A percentile compares a stretch with the other conserved stretches of the same genome.
phyloP scores from a whole-genome alignment of 768 basidiomycete genomes.

The Cantharellus cinnabarinus region DNA sequence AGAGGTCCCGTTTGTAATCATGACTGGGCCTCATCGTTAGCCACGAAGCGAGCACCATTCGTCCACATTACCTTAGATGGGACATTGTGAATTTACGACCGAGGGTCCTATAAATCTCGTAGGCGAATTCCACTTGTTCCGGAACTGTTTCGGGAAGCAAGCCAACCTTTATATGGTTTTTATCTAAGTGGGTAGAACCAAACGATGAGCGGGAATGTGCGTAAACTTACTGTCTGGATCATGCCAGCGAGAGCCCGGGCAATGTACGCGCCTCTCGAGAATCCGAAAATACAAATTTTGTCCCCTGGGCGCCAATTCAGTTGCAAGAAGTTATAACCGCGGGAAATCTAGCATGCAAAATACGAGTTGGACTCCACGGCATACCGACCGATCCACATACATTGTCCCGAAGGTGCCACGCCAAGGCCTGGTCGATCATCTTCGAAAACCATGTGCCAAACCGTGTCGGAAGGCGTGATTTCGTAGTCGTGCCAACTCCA shows the following conservation, averaged over 20 bases:
- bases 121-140: background rate
- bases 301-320: constrained; percentile 46
- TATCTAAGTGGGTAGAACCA: background rate
- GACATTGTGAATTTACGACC: background rate
- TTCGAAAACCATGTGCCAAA: background rate
- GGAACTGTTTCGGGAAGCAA: constrained; percentile 11
- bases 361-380: background rate
- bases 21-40: background rate
- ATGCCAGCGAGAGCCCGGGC: constrained; percentile 7
- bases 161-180: constrained; percentile 6
- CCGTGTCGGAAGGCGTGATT: background rate
- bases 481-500: too few species aligned
- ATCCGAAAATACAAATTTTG: constrained; percentile 7
- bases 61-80: background rate
- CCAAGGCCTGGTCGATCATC: constrained; percentile 3
- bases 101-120: background rate
- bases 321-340: constrained; percentile 61
- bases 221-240: background rate
- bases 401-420: constrained; percentile 7
- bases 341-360: background rate
- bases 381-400: constrained; percentile 1
- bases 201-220: background rate
- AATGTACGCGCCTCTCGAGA: constrained; percentile 9
- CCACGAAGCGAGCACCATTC: background rate
- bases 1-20: constrained; percentile 10